Evolutionary conservation across 306 rosid species (phyloP).

Genomic region (Citrullus mucosospermus): DNA sequence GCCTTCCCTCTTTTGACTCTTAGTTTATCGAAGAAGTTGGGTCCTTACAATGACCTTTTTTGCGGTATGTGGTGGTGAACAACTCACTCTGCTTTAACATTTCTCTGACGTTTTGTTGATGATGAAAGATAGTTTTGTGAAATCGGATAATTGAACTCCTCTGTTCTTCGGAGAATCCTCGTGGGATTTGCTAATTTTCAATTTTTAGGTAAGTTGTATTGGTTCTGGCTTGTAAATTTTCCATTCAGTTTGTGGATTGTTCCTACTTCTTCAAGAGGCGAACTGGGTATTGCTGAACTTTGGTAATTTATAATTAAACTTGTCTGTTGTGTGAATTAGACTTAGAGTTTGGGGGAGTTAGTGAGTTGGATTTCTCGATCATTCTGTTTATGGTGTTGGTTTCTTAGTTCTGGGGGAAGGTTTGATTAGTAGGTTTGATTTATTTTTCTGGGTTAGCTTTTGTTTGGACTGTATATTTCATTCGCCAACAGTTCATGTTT

Average conservation of each 20-base stretch:
- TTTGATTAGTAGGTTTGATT: neutral
- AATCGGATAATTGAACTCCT: neutral
- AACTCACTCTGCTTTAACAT: neutral
- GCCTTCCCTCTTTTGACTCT: neutral
- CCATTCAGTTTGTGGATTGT: neutral
- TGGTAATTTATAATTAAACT: neutral
- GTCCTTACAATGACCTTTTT: neutral
- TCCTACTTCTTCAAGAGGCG: neutral
- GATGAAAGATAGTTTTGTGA: neutral
- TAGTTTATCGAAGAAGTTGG: neutral
- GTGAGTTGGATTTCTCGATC: neutral
- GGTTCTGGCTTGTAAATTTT: neutral
- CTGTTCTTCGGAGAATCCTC: neutral
- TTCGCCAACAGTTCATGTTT: neutral
- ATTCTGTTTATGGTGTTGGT: neutral
- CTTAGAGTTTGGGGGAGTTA: neutral
- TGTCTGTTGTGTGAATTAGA: neutral
- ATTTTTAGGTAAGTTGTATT: neutral
- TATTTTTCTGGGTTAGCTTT: slow-evolving; percentile 5
- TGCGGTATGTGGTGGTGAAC: neutral
- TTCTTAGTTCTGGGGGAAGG: neutral
- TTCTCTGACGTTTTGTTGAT: neutral
- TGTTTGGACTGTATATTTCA: neutral
- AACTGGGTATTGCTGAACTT: neutral
- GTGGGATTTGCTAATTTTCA: neutral